phyloP scores from a whole-genome alignment of 495 filamentous ascomycete genomes.

The Aspergillus affinis region DNA sequence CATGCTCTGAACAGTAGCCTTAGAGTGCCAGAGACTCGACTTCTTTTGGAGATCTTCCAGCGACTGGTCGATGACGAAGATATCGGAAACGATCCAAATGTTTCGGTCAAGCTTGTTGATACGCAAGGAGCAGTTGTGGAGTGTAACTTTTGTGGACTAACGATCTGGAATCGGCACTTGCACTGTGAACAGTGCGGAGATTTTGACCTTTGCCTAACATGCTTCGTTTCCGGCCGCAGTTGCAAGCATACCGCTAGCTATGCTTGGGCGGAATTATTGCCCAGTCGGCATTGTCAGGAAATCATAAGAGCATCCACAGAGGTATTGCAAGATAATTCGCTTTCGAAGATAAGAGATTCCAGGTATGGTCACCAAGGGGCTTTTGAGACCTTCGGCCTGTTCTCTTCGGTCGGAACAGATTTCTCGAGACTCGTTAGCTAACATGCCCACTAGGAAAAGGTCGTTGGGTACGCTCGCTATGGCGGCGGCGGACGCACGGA shows the following conservation, averaged over 20 bases:
- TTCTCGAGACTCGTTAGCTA: not conserved
- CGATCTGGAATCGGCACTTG: slow-evolving; percentile 27
- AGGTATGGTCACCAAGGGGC: slow-evolving; percentile 4
- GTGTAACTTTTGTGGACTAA: slow-evolving; percentile 26
- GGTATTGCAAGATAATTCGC: not conserved
- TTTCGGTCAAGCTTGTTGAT: slow-evolving; percentile 16
- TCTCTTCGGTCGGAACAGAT: not conserved
- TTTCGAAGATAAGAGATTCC: not conserved
- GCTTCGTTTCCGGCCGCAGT: slow-evolving; percentile 24
- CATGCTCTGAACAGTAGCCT: slow-evolving; percentile 11
- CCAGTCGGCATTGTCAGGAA: slow-evolving; percentile 9
- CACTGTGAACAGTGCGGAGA: slow-evolving; percentile 25
- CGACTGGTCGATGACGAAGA: slow-evolving; percentile 20
- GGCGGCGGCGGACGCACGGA: slow-evolving; percentile 14
- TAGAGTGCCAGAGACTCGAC: not conserved
- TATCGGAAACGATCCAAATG: slow-evolving; percentile 5
- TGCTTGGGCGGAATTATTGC: slow-evolving; percentile 20
- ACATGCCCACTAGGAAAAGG: slow-evolving; percentile 8
- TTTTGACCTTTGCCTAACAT: slow-evolving; percentile 24
- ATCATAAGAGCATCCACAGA: slow-evolving; percentile 6
- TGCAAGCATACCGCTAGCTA: slow-evolving; percentile 23
- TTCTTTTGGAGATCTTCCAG: slow-evolving; percentile 14
- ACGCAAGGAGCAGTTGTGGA: slow-evolving; percentile 25
- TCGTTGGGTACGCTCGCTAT: slow-evolving; percentile 18
- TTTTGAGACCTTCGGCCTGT: too few species aligned